A percentile compares a stretch with the other conserved stretches of the same genome.
Conservation (phyloP, 257 asterid genomes). For the Linaria vulgaris region DNA sequence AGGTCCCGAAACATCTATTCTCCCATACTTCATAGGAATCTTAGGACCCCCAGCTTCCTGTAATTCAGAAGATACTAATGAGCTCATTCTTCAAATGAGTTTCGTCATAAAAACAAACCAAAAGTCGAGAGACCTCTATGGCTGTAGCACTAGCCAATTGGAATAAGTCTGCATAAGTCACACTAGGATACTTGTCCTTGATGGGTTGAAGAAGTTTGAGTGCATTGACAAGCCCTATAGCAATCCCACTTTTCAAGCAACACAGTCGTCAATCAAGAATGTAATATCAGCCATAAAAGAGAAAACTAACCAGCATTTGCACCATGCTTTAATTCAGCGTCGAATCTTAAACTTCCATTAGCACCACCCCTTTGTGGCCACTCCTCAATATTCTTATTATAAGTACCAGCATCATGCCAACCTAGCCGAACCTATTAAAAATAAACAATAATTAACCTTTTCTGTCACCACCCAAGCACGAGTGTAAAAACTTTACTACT, state of each 20-base stretch:
- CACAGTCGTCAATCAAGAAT: slow-evolving; percentile 16
- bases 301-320: slow-evolving; percentile 86
- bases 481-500: too few species aligned
- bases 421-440: slow-evolving; percentile 77
- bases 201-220: slow-evolving; percentile 93
- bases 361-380: slow-evolving; percentile 98
- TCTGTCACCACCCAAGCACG: neutral
- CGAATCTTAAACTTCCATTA: slow-evolving; percentile 95
- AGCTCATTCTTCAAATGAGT: slow-evolving; percentile 5
- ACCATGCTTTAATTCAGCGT: slow-evolving; percentile 80
- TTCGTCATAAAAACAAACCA: slow-evolving; percentile 18
- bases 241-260: slow-evolving; percentile 37
- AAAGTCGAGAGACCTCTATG: slow-evolving; percentile 56
- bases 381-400: slow-evolving; percentile 80
- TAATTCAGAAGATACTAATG: slow-evolving; percentile 23
- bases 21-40: slow-evolving; percentile 96
- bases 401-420: slow-evolving; percentile 99
- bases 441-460: slow-evolving; percentile 11
- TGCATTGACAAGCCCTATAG: slow-evolving; percentile 91
- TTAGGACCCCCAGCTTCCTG: slow-evolving; percentile 98
- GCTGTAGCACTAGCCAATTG: slow-evolving; percentile 99
- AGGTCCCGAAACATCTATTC: slow-evolving; percentile 83
- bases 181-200: slow-evolving; percentile 80
- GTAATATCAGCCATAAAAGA: neutral
- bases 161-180: slow-evolving; percentile 87